Conservation (phyloP, 768 basidiomycete species). For the Pulveroboletus sp. region DNA sequence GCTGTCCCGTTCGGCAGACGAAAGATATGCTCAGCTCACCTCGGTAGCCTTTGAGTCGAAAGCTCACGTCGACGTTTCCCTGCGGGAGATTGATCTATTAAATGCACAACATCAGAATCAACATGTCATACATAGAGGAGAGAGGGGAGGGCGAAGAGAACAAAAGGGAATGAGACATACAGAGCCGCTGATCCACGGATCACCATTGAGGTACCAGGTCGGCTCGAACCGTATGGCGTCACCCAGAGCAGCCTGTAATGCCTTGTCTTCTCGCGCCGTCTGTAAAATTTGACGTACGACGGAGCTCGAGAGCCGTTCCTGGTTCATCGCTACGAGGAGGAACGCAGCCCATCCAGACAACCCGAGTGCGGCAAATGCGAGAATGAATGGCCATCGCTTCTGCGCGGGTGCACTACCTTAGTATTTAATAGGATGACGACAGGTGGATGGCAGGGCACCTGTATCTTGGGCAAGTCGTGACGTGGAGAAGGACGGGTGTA, state of each 20-base stretch:
- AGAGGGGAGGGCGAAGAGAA: too few relatives aligned
- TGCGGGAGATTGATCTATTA: constrained; percentile 64
- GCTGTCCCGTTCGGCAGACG: too few relatives aligned
- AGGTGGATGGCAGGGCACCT: constrained; percentile 24
- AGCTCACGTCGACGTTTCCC: constrained; percentile 74
- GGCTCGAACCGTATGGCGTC: constrained; percentile 43
- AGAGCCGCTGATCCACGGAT: constrained; percentile 64
- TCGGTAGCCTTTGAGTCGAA: constrained; percentile 68
- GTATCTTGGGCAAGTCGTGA: constrained; percentile 40
- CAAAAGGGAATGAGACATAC: constrained; percentile 31
- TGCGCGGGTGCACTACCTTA: constrained; percentile 2
- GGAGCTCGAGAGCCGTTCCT: constrained; percentile 73
- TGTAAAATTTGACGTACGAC: constrained; percentile 64
- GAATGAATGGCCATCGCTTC: constrained; percentile 54
- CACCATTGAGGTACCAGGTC: constrained; percentile 61
- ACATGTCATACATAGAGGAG: background rate
- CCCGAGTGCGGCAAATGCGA: constrained; percentile 48
- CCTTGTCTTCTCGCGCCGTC: constrained; percentile 48
- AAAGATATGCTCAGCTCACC: constrained; percentile 35
- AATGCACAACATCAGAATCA: background rate
- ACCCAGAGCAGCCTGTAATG: constrained; percentile 52
- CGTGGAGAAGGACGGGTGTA: constrained; percentile 38
- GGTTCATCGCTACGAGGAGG: constrained; percentile 65
- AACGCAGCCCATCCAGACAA: constrained; percentile 64
- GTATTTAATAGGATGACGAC: background rate